Conservation (phyloP, 768 basidiomycete species). For the Lyophyllum shimeji region DNA sequence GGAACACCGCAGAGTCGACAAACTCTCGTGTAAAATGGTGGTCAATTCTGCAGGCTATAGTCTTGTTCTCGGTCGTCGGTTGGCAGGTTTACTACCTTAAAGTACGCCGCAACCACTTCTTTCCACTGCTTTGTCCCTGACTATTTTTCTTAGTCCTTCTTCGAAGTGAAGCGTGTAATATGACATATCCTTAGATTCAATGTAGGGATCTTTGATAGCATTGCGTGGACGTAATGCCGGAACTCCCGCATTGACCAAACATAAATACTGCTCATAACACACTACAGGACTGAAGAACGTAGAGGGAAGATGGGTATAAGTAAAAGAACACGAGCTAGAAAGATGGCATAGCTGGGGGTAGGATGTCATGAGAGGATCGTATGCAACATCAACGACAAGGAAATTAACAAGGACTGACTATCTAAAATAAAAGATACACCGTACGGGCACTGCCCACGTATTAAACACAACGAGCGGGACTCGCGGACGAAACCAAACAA, state of each 20-base stretch:
- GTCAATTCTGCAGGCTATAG: slow-evolving; percentile 88
- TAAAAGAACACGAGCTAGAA: slow-evolving; percentile 8
- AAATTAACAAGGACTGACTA: slow-evolving; percentile 12
- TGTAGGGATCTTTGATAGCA: not conserved
- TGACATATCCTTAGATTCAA: slow-evolving; percentile 31
- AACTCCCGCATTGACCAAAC: slow-evolving; percentile 5
- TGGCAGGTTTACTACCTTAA: slow-evolving; percentile 99
- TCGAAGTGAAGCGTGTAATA: slow-evolving; percentile 89
- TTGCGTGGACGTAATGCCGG: not conserved
- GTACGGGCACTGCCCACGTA: slow-evolving; percentile 14
- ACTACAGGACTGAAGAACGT: not conserved
- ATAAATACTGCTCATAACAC: slow-evolving; percentile 8
- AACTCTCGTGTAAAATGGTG: slow-evolving; percentile 99
- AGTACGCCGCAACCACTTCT: slow-evolving; percentile 38
- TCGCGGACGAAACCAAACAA: slow-evolving; percentile 6
- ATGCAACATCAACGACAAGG: slow-evolving; percentile 12
- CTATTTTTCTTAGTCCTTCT: slow-evolving; percentile 61
- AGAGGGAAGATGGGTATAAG: slow-evolving; percentile 24
- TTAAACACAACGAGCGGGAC: slow-evolving; percentile 1
- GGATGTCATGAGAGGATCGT: slow-evolving; percentile 8
- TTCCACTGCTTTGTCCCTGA: slow-evolving; percentile 5
- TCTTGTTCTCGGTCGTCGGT: slow-evolving; percentile 86
- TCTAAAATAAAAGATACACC: slow-evolving; percentile 15
- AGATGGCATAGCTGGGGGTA: slow-evolving; percentile 17
- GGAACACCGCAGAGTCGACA: slow-evolving; percentile 92